Evolutionary conservation across 2,329 filamentous ascomycete genomes (phyloP).

Genomic region (Hypoxylon sp.): DNA sequence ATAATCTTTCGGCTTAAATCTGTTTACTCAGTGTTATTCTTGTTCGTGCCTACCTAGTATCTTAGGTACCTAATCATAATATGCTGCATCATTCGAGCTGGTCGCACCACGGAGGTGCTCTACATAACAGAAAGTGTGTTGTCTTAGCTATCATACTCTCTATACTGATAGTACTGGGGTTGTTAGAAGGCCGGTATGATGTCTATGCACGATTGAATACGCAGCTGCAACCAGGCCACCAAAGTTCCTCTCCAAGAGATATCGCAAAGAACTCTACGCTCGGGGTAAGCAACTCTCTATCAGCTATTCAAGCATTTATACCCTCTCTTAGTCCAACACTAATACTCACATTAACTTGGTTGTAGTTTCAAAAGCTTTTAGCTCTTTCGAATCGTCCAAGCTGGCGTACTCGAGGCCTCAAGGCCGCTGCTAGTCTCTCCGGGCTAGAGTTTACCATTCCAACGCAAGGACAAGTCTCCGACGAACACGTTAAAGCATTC

Average conservation of each 20-base stretch:
- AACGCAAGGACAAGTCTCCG: slow-evolving; percentile 48
- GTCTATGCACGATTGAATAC: slow-evolving; percentile 10
- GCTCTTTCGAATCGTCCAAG: slow-evolving; percentile 50
- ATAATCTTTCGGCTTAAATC: slow-evolving; percentile 7
- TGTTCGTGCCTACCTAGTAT: background rate
- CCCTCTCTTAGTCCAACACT: background rate
- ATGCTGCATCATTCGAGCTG: slow-evolving; percentile 22
- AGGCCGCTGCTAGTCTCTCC: slow-evolving; percentile 51
- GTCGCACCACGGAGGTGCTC: slow-evolving; percentile 15
- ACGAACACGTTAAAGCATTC: slow-evolving; percentile 48
- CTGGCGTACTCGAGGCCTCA: slow-evolving; percentile 53
- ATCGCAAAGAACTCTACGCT: slow-evolving; percentile 28
- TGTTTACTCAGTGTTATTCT: background rate
- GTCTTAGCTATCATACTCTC: slow-evolving; percentile 9
- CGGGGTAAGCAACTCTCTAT: slow-evolving; percentile 20
- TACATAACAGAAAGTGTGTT: slow-evolving; percentile 19
- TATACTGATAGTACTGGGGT: slow-evolving; percentile 4
- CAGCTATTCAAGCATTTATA: background rate
- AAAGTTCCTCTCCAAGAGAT: slow-evolving; percentile 16
- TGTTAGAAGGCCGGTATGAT: slow-evolving; percentile 14
- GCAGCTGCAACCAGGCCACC: background rate
- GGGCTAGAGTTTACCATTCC: slow-evolving; percentile 51
- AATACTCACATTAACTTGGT: slow-evolving; percentile 4
- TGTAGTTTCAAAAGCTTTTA: slow-evolving; percentile 47
- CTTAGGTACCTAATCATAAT: slow-evolving; percentile 4